Evolutionary conservation across 1,139 yeast species (phyloP).

Genomic region (Groenewaldozyma sp.): DNA sequence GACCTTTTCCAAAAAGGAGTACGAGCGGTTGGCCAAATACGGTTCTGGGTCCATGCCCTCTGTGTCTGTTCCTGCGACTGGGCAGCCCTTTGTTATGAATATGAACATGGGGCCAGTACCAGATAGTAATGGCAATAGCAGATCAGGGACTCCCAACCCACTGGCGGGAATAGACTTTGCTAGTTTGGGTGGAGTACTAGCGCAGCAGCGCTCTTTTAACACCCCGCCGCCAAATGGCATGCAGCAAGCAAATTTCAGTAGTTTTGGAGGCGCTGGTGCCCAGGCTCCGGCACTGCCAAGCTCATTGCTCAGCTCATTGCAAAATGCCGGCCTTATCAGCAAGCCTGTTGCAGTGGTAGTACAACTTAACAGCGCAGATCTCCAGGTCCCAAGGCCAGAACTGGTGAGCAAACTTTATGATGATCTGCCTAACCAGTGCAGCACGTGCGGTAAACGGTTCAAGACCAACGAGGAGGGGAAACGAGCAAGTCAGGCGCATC

Average conservation of each 20-base stretch:
- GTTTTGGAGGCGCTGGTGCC: not conserved
- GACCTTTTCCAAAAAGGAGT: conserved; percentile 24
- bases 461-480: conserved; percentile 52
- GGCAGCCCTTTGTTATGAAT: not conserved
- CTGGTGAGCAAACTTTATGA: conserved; percentile 39
- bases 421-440: conserved; percentile 69
- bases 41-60: not conserved
- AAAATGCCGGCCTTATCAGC: conserved; percentile 16
- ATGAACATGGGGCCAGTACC: not conserved
- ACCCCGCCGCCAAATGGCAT: not conserved
- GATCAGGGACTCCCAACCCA: too few species aligned
- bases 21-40: conserved; percentile 11
- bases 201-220: too few species aligned
- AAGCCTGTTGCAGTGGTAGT: conserved; percentile 11
- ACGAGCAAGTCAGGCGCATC: conserved; percentile 49
- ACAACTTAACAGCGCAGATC: conserved; percentile 23
- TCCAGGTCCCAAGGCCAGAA: conserved; percentile 27
- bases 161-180: not conserved
- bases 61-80: not conserved
- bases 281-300: conserved; percentile 1
- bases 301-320: conserved; percentile 15
- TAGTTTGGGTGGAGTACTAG: not conserved
- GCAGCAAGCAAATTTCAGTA: not conserved
- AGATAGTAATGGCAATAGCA: not conserved
- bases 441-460: conserved; percentile 85